Conservation (phyloP, 2,329 filamentous ascomycete genomes). For the Trichoderma brevicompactum region DNA sequence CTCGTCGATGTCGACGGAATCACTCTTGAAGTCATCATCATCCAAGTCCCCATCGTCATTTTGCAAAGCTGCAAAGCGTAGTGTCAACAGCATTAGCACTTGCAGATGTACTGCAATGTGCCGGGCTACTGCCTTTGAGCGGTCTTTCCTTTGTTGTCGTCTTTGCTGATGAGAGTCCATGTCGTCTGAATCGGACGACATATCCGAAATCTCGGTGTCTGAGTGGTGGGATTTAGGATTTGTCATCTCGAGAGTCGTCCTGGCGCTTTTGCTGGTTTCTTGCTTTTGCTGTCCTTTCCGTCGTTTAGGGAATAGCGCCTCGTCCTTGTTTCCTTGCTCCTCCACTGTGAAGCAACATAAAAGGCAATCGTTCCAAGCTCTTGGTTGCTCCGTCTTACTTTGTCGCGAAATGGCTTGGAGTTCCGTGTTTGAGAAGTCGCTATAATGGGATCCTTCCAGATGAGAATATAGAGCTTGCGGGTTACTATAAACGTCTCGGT, state of each 20-base stretch:
- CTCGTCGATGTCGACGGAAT: conserved; percentile 18
- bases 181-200: conserved; percentile 2
- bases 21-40: conserved; percentile 21
- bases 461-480: not conserved
- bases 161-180: not conserved
- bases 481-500: not conserved
- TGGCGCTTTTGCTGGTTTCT: not conserved
- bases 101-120: conserved; percentile 30
- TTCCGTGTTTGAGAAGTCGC: not conserved
- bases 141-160: not conserved
- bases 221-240: not conserved
- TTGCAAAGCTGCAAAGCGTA: conserved; percentile 24
- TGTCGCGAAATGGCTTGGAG: conserved; percentile 26
- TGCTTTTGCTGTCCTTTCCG: not conserved
- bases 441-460: not conserved
- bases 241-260: not conserved
- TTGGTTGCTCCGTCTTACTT: conserved; percentile 22
- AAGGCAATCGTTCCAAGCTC: conserved; percentile 26
- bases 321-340: not conserved
- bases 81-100: conserved; percentile 24
- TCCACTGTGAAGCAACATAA: conserved; percentile 22
- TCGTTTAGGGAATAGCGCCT: not conserved
- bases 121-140: conserved; percentile 7
- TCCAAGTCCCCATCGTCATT: not conserved
- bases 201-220: not conserved